Percentiles rank a stretch among this genome's conserved stretches.
Conservation (phyloP, 176 grass and related monocot species). For the Eragrostis curvula region DNA sequence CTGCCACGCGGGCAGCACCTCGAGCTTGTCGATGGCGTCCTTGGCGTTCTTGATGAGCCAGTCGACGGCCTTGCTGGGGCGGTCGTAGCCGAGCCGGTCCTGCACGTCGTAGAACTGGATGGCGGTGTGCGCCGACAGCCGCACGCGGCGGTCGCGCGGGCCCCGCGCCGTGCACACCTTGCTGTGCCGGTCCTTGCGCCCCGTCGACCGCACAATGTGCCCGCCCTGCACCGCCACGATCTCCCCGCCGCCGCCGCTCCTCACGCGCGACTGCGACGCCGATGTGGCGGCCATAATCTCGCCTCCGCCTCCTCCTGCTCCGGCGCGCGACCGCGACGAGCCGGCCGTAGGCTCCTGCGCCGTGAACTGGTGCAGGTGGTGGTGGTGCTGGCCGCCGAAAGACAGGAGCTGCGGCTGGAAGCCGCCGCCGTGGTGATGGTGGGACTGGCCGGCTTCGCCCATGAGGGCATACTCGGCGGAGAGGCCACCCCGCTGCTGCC, state of each 20-base stretch:
- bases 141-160: constrained; percentile 79
- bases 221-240: constrained; percentile 94
- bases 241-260: constrained; percentile 65
- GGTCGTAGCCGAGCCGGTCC: constrained; percentile 94
- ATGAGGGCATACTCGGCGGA: constrained; percentile 86
- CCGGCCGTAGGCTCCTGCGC: constrained; percentile 30
- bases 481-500: constrained; percentile 20
- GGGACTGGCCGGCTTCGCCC: constrained; percentile 61
- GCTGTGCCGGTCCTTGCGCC: constrained; percentile 96
- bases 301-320: constrained; percentile 26
- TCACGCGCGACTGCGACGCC: constrained; percentile 30
- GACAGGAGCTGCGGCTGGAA: constrained; percentile 61
- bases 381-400: constrained; percentile 45
- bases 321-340: constrained; percentile 29
- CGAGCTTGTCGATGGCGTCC: constrained; percentile 84
- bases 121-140: constrained; percentile 91
- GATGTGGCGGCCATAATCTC: constrained; percentile 63
- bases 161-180: constrained; percentile 96
- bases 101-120: constrained; percentile 99
- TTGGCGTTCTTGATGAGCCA: constrained; percentile 99
- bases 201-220: constrained; percentile 93
- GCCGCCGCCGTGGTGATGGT: constrained; percentile 44
- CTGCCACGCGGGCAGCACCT: constrained; percentile 74
- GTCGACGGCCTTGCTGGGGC: constrained; percentile 96
- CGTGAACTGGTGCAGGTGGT: constrained; percentile 59